Base-by-base conservation (phyloP, 2,329 filamentous ascomycete species). In the Xylaria sp. region DNA sequence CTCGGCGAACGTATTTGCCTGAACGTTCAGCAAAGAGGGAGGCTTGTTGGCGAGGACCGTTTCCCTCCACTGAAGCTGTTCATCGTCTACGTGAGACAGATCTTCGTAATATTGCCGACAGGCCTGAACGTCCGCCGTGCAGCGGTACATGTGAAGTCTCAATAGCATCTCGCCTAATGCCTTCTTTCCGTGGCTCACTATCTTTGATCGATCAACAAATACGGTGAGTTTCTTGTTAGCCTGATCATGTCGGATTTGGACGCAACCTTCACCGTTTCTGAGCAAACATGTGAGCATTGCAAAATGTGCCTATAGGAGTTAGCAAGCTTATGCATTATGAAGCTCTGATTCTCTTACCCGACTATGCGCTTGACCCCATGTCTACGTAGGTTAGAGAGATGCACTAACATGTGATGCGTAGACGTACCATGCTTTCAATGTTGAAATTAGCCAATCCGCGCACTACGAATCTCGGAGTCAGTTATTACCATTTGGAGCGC, bases 231-330 rank as follows among this genome's bases (percentile, higher is more conserved):
- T 86, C 79, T 5, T 80, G 74, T 20, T 79, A 74, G 52, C 82
- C 78, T 79, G 75, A 50, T 82, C 78, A 74, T 84, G 84, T 20
- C 81, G 76, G n/a, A 90, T 79, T 9, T 79, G 78, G 72, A 85
- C 82, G 72, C 88, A 85, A 52, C 85, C 83, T 41, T 80, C 78
- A 41, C 85, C 84, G 15, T 86, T 82, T 30, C 80, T 81, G 23
- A 90, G 82, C 71, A 90, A 85, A 60, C 84, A 84, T 69, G 85
- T 86, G 12, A 90, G 80, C 70, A 90, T 90, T n/a, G 85, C 85
- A 77, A 86, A 90, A 68, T 88, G 86, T 4, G 87, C 87, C 80
- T 89, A 78, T 78, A 80, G 82, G n/a, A 53, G 12, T 43, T 53
- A 62, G 57, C n/a, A 9, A 28, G 15, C 5, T 50, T 15, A 39